A percentile compares a stretch with the other conserved stretches of the same genome.
Evolutionary conservation across 2,329 filamentous ascomycete genomes (phyloP).

Genomic region (Colletotrichum melonis): DNA sequence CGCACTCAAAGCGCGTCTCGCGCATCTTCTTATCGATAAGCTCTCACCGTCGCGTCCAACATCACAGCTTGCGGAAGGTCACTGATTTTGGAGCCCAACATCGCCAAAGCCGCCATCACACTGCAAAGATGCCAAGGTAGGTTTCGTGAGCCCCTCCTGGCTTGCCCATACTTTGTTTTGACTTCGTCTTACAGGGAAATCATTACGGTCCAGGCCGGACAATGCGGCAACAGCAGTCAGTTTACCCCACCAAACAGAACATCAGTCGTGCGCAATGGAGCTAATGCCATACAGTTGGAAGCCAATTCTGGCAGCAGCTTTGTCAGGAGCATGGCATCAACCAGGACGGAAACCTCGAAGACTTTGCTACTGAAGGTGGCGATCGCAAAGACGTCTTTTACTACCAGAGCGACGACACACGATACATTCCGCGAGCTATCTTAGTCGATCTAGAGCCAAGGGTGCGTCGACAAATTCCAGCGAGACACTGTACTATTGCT

Average conservation of each 20-base stretch:
- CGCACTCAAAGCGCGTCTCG: constrained; percentile 21
- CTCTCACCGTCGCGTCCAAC: constrained; percentile 29
- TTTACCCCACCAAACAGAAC: constrained; percentile 44
- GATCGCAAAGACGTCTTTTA: constrained; percentile 99
- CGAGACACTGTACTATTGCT: background rate
- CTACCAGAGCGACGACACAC: constrained; percentile 98
- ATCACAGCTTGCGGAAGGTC: constrained; percentile 16
- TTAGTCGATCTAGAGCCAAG: constrained; percentile 94
- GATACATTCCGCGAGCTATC: constrained; percentile 97
- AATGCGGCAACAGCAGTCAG: constrained; percentile 99
- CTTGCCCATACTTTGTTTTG: background rate
- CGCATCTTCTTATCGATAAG: constrained; percentile 37
- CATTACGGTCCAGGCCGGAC: constrained; percentile 98
- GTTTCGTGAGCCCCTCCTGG: background rate
- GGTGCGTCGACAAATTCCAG: constrained; percentile 56
- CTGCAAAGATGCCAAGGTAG: constrained; percentile 35
- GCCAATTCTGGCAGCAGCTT: constrained; percentile 98
- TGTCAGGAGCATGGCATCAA: constrained; percentile 99
- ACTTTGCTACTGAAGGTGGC: constrained; percentile 96
- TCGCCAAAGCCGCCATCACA: constrained; percentile 16
- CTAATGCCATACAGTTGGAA: constrained; percentile 76
- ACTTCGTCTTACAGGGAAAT: constrained; percentile 79
- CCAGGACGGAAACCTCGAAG: constrained; percentile 95
- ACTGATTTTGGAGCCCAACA: constrained; percentile 26
- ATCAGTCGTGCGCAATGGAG: background rate